These are phyloP conservation scores for Meyerozyma elateridarum DNA, from an alignment of 1,139 yeast species.

Conservation along the genomic window DNA sequence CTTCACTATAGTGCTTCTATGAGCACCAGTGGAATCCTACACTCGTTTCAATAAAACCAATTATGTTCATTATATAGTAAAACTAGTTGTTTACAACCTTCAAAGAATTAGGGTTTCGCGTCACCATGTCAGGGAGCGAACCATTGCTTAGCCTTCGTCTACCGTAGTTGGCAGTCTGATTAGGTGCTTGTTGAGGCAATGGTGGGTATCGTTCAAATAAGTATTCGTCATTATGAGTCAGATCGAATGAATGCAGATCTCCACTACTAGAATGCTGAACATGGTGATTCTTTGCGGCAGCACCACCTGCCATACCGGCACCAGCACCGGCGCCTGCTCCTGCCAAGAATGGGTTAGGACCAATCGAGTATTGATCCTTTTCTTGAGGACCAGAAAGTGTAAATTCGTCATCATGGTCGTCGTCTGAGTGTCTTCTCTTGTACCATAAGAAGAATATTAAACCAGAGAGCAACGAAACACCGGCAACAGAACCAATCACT, in stretches of 20 bases:
- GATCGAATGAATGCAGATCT: constrained; percentile 19
- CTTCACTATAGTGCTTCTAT: too few species aligned
- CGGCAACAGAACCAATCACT: constrained; percentile 59
- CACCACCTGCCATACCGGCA: constrained; percentile 8
- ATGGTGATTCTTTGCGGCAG: constrained; percentile 10
- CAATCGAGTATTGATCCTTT: constrained; percentile 14
- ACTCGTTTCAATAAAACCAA: too few species aligned
- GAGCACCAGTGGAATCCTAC: too few species aligned
- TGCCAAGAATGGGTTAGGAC: constrained; percentile 23
- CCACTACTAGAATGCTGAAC: constrained; percentile 15
- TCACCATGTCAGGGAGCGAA: constrained; percentile 62
- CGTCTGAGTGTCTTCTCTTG: constrained; percentile 29
- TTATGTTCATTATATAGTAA: constrained; percentile 2
- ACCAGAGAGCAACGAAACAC: constrained; percentile 27
- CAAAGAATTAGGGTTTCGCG: constrained; percentile 41
- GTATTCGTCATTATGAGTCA: constrained; percentile 24
- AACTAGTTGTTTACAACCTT: constrained; percentile 43
- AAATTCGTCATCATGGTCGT: constrained; percentile 34
- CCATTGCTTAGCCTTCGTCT: constrained; percentile 61
- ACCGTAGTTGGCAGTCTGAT: constrained; percentile 31
- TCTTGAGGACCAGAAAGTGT: constrained; percentile 32
- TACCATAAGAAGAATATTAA: constrained; percentile 39
- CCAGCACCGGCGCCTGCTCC: constrained; percentile 6
- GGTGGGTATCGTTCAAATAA: constrained; percentile 13
- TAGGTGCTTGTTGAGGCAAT: constrained; percentile 11